Percentiles rank a stretch among this genome's conserved stretches.
Evolutionary conservation across 441 rosid genomes (phyloP).

Genomic region (Pelargonium australe): DNA sequence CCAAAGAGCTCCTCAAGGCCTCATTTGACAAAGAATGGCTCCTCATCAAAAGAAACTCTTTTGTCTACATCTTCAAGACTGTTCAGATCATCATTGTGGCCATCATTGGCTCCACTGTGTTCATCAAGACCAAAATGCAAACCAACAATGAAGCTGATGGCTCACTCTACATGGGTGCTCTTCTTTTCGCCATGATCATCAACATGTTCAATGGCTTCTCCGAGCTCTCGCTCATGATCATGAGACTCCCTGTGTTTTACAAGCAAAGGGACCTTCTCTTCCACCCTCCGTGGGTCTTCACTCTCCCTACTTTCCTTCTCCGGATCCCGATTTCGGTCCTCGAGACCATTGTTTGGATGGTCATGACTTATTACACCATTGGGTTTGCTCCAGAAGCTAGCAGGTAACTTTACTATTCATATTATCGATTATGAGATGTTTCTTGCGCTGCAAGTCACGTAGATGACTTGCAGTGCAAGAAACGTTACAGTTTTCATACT

Average conservation of each 20-base stretch:
- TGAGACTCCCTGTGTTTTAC: slow-evolving; percentile 80
- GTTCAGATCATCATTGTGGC: slow-evolving; percentile 63
- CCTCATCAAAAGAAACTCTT: slow-evolving; percentile 58
- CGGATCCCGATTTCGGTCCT: slow-evolving; percentile 56
- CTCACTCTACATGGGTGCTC: slow-evolving; percentile 45
- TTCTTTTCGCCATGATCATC: slow-evolving; percentile 48
- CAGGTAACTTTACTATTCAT: slow-evolving; percentile 31
- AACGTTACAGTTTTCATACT: too few species aligned
- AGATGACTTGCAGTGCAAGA: too few species aligned
- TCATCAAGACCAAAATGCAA: slow-evolving; percentile 47
- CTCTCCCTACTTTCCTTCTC: slow-evolving; percentile 62
- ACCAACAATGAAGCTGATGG: slow-evolving; percentile 46
- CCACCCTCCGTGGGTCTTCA: slow-evolving; percentile 77
- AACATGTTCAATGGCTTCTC: slow-evolving; percentile 88
- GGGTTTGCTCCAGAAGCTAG: slow-evolving; percentile 75
- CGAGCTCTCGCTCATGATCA: slow-evolving; percentile 54
- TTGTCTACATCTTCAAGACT: slow-evolving; percentile 55
- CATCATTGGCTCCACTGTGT: slow-evolving; percentile 51
- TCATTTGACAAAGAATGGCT: slow-evolving; percentile 82
- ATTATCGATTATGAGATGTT: too few species aligned
- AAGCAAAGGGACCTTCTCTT: slow-evolving; percentile 70
- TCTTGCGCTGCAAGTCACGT: too few species aligned
- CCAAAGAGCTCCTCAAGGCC: slow-evolving; percentile 52
- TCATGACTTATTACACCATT: slow-evolving; percentile 49
- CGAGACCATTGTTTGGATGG: slow-evolving; percentile 61